Base-by-base conservation (phyloP, 805 yeast species). In the Cyberlindnera petersonii region DNA sequence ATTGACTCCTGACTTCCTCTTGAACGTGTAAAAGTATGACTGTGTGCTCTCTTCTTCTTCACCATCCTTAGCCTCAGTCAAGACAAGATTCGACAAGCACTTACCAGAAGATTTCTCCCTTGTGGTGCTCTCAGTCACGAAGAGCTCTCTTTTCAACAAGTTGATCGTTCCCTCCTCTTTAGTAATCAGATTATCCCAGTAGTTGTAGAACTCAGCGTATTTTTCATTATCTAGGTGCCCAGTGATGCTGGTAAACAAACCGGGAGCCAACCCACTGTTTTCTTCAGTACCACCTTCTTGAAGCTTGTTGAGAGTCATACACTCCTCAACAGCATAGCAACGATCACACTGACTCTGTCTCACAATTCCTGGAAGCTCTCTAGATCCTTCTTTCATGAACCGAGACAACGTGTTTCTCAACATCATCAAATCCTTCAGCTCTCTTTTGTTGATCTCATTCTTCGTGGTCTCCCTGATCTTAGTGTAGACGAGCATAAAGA, bases 401-500 rank as follows among this genome's bases (percentile, higher is more conserved):
- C 66, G 68, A 0, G 95, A 82, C 1, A 91, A 58, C 26, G 72
- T 64, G 53, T 91, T 91, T 42, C 98, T 66, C 33, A 81, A 68
- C 54, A 82, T 79, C 10, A 93, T 65, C 43, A 91, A 65, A 38
- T 81, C 74, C 39, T 79, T 74, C 28, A 89, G 54, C 40, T 88
- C 94, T 9, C 68, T 63, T 9, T 63, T 57, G 21, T 71, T 63
- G 3, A 77, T 66, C 4, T 77, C 75, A 42, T 79, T 75, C 33
- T 74, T 70, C 23, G 73, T 68, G 19, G 82, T 72, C 26, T 74
- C 69, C 29, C 70, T 69, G 21, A 71, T 67, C 41, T 79, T 79
- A 0, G 95, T 80, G 59, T 89, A 93, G 7, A 83, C 83, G 21
- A 93, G 65, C 24, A 87, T 62, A 34, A 79, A 83, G 40, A 77